Base-by-base conservation (phyloP, 768 basidiomycete species). In the Hygrophoropsis aurantiaca region DNA sequence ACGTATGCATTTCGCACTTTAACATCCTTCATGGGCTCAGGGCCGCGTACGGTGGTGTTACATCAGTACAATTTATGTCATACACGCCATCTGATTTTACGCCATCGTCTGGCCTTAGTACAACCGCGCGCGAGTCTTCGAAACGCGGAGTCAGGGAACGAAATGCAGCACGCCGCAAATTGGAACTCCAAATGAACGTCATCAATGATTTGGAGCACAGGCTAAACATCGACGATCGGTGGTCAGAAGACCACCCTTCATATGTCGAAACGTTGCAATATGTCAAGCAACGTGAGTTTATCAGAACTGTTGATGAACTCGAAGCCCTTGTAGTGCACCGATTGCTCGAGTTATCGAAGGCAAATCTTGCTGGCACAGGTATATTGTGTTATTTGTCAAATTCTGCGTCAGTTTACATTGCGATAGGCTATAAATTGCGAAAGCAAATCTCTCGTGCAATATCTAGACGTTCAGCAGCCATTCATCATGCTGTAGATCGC, bases 281-380 rank as follows among this genome's bases (percentile, higher is more conserved):
- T 19, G 21, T 8, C 16, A 7, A 40, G 10, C 40, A 47, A 10
- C 5, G 5, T 9, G 42, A 50, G 13, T 73, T 70, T 40, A 59
- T 54, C 11, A 43, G 34, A 9, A 66, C 66, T 1, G 55, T 74
- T 0, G 57, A 70, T 15, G 51, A 58, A n/a, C 50, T 74, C 0
- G 64, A 72, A 42, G 36, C 50, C 19, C 64, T 74, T 9, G 64
- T 67, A 2, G 49, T 70, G 0, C 65, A 65, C 46, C 55, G 59
- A 1, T 49, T 74, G 2, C 70, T 74, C 50, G 68, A 74, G 50
- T 57, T 74, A 3, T 66, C 67, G 18, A 67, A 67, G 49, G 45
- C 70, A 19, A 72, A 72, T 52, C 51, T 72, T 11, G 55, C 64
- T 13, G 47, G 56, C 3, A 72, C 62, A 16, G 71, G 71, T 70